Evolutionary conservation across 352 stramenopile species (phyloP).

Genomic region (Pythium myriotylum): DNA sequence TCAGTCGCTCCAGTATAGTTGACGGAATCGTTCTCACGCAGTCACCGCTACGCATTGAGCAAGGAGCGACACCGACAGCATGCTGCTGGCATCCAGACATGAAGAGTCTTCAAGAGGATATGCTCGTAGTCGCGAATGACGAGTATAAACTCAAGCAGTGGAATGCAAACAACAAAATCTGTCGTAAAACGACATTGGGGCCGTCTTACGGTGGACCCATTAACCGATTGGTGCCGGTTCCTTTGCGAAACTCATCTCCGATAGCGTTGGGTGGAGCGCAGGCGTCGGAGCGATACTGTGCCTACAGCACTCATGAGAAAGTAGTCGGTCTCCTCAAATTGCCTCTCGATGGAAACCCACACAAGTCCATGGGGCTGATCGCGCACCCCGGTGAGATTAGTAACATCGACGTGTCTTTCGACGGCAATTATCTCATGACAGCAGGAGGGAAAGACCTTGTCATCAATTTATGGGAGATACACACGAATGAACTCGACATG

Average conservation of each 20-base stretch:
- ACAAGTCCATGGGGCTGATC: constrained; percentile 93
- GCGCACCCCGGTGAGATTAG: constrained; percentile 90
- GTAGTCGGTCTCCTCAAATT: constrained; percentile 86
- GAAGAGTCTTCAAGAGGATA: constrained; percentile 80
- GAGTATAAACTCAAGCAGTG: constrained; percentile 95
- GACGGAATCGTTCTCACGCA: constrained; percentile 86
- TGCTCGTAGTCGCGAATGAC: constrained; percentile 88
- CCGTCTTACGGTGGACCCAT: constrained; percentile 91
- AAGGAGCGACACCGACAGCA: constrained; percentile 81
- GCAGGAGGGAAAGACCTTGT: constrained; percentile 88
- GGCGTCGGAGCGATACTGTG: constrained; percentile 66
- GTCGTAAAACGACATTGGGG: constrained; percentile 87
- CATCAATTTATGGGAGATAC: constrained; percentile 92
- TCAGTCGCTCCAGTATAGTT: constrained; percentile 78
- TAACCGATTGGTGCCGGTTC: constrained; percentile 76
- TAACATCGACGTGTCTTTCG: constrained; percentile 79
- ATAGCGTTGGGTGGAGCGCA: constrained; percentile 22
- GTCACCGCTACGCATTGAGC: constrained; percentile 77
- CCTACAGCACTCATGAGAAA: constrained; percentile 83
- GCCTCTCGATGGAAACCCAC: constrained; percentile 91
- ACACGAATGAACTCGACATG: constrained; percentile 73
- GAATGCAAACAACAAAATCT: constrained; percentile 91
- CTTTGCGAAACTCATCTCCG: constrained; percentile 25
- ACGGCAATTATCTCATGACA: constrained; percentile 88
- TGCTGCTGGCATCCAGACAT: constrained; percentile 91